Conservation (phyloP, 352 stramenopile genomes). For the Phytophthora pinifolia region DNA sequence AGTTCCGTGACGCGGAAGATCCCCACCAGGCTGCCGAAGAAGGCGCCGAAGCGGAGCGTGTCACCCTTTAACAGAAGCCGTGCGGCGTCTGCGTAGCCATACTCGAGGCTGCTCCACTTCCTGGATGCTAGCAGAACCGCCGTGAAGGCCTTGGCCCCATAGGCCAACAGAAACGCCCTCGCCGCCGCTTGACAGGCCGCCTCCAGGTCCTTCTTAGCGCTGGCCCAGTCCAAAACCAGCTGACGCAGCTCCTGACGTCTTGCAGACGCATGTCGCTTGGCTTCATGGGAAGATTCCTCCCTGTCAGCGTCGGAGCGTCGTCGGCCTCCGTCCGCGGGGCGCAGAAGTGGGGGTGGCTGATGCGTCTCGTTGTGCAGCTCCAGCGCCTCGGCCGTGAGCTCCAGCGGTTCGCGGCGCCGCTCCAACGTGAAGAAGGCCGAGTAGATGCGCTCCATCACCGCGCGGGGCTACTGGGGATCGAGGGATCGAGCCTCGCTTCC, state of each 20-base stretch:
- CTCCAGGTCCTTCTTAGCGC: slow-evolving; percentile 49
- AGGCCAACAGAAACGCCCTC: slow-evolving; percentile 69
- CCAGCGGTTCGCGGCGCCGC: slow-evolving; percentile 32
- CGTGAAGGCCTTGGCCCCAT: slow-evolving; percentile 83
- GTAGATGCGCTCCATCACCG: slow-evolving; percentile 82
- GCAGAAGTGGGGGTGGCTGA: slow-evolving; percentile 4
- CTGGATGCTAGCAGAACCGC: slow-evolving; percentile 72
- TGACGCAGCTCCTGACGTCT: slow-evolving; percentile 41
- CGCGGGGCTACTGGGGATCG: no score
- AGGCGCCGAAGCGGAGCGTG: slow-evolving; percentile 79
- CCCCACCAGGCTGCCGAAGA: slow-evolving; percentile 75
- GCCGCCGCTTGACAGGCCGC: slow-evolving; percentile 46
- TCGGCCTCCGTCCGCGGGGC: slow-evolving; percentile 5
- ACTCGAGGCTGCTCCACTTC: slow-evolving; percentile 77
- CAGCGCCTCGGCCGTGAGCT: slow-evolving; percentile 63
- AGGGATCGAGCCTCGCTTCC: no score
- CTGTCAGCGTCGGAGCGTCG: slow-evolving; percentile 10
- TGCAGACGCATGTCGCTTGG: slow-evolving; percentile 29
- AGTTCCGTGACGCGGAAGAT: slow-evolving; percentile 71
- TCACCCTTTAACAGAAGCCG: slow-evolving; percentile 64
- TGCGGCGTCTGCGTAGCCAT: slow-evolving; percentile 75
- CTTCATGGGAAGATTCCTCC: slow-evolving; percentile 22
- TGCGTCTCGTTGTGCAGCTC: slow-evolving; percentile 63
- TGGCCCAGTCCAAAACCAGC: slow-evolving; percentile 30
- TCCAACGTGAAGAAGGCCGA: slow-evolving; percentile 81